Evolutionary conservation across 179 eudicot species (phyloP).

Genomic region (Vitellaria paradoxa): DNA sequence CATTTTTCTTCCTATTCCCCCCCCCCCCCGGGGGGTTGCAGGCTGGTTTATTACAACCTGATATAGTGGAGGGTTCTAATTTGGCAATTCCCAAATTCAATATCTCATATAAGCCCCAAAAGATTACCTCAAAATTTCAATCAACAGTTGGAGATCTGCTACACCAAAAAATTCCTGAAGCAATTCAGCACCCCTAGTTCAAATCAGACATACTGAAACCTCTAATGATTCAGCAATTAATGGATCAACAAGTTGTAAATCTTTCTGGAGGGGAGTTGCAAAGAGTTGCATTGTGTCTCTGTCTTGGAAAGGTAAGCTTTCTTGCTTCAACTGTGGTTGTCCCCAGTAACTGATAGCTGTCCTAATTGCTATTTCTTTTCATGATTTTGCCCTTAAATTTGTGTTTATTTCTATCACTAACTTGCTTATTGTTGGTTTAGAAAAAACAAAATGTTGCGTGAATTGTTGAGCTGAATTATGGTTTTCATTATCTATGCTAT

Average conservation of each 20-base stretch:
- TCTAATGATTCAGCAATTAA: conserved; percentile 84
- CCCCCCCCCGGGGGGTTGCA: conserved; percentile 25
- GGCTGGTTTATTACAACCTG: conserved; percentile 95
- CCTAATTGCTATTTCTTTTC: too few relatives aligned
- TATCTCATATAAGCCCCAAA: conserved; percentile 96
- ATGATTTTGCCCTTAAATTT: too few relatives aligned
- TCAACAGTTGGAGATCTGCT: conserved; percentile 61
- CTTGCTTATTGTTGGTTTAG: too few relatives aligned
- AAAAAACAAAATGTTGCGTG: too few relatives aligned
- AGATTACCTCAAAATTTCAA: conserved; percentile 83
- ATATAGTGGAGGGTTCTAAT: conserved; percentile 66
- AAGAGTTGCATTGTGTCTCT: conserved; percentile 84
- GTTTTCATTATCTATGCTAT: too few relatives aligned
- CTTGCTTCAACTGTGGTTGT: conserved; percentile 1
- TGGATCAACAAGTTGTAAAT: conserved; percentile 95
- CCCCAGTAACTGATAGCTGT: too few relatives aligned
- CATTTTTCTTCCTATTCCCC: neutral
- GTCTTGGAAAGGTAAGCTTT: conserved; percentile 78
- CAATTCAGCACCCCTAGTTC: conserved; percentile 85
- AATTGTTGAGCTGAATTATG: too few relatives aligned
- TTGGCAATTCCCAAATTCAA: conserved; percentile 84
- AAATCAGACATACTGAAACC: conserved; percentile 98
- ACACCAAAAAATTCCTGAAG: conserved; percentile 83
- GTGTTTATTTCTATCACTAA: too few relatives aligned
- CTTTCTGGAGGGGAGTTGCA: conserved; percentile 96